These are phyloP conservation scores for Trichoderma pleuroti DNA, from an alignment of 2,329 filamentous ascomycete species.

Conservation along the genomic window DNA sequence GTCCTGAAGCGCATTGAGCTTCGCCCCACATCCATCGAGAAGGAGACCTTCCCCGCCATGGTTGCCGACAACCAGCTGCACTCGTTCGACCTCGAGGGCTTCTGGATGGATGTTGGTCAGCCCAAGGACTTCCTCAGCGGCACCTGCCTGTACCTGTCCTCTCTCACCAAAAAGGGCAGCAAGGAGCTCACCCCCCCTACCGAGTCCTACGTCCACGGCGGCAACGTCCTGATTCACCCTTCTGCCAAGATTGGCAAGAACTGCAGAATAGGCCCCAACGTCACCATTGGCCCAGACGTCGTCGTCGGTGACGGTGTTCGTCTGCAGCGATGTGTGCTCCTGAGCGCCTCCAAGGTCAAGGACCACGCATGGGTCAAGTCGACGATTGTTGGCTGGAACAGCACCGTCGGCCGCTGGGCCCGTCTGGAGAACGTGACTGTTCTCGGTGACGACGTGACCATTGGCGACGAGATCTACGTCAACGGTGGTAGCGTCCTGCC, in stretches of 20 bases:
- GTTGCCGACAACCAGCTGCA: slow-evolving; percentile 85
- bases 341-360: slow-evolving; percentile 90
- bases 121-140: slow-evolving; percentile 97
- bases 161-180: slow-evolving; percentile 82
- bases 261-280: slow-evolving; percentile 96
- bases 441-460: slow-evolving; percentile 93
- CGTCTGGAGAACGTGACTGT: slow-evolving; percentile 98
- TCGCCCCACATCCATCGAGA: slow-evolving; percentile 94
- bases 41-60: slow-evolving; percentile 97
- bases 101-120: slow-evolving; percentile 99
- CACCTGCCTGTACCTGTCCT: slow-evolving; percentile 93
- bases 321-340: slow-evolving; percentile 86
- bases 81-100: slow-evolving; percentile 93
- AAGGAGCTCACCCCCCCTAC: slow-evolving; percentile 72
- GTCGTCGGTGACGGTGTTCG: slow-evolving; percentile 91
- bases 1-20: slow-evolving; percentile 90
- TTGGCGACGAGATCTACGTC: slow-evolving; percentile 97
- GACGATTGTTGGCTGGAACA: slow-evolving; percentile 98
- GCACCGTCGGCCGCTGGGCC: slow-evolving; percentile 90
- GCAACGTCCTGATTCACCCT: slow-evolving; percentile 93
- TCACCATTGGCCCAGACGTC: slow-evolving; percentile 90
- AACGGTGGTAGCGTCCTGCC: slow-evolving; percentile 94
- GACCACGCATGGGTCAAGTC: slow-evolving; percentile 99
- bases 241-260: slow-evolving; percentile 96
- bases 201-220: slow-evolving; percentile 81